Percentiles rank a stretch among this genome's conserved stretches.
These are phyloP conservation scores for Diaporthe australafricana DNA, from an alignment of 2,329 filamentous ascomycete species.

Conservation along the genomic window DNA sequence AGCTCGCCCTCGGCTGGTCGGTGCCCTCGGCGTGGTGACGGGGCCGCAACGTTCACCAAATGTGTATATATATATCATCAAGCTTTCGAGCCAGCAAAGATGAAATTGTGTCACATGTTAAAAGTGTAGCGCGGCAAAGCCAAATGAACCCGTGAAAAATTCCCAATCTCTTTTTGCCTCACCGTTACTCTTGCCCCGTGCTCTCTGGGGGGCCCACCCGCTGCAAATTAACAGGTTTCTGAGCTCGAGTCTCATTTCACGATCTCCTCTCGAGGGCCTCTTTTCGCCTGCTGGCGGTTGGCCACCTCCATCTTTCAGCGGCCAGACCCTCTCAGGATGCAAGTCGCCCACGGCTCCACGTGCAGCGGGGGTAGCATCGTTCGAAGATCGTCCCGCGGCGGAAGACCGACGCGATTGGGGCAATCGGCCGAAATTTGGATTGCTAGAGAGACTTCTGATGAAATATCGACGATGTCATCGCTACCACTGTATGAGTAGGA, in stretches of 20 bases:
- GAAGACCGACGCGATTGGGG: constrained; percentile 21
- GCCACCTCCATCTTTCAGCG: constrained; percentile 5
- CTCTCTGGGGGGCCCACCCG: constrained; percentile 15
- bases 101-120: background rate
- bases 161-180: constrained; percentile 33
- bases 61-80: background rate
- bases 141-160: background rate
- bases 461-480: constrained; percentile 1
- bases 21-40: background rate
- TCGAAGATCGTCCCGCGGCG: constrained; percentile 26
- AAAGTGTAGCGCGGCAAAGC: background rate
- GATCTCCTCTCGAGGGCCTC: constrained; percentile 5
- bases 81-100: background rate
- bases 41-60: background rate
- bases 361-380: constrained; percentile 19
- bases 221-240: constrained; percentile 29
- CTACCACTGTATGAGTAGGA: background rate
- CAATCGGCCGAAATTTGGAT: constrained; percentile 31
- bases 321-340: constrained; percentile 13
- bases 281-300: background rate
- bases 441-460: background rate
- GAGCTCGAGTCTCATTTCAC: constrained; percentile 22
- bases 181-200: constrained; percentile 21
- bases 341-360: constrained; percentile 10
- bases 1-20: constrained; percentile 1